These are phyloP conservation scores for Mycena capillaripes DNA, from an alignment of 768 basidiomycete species.

Conservation along the genomic window DNA sequence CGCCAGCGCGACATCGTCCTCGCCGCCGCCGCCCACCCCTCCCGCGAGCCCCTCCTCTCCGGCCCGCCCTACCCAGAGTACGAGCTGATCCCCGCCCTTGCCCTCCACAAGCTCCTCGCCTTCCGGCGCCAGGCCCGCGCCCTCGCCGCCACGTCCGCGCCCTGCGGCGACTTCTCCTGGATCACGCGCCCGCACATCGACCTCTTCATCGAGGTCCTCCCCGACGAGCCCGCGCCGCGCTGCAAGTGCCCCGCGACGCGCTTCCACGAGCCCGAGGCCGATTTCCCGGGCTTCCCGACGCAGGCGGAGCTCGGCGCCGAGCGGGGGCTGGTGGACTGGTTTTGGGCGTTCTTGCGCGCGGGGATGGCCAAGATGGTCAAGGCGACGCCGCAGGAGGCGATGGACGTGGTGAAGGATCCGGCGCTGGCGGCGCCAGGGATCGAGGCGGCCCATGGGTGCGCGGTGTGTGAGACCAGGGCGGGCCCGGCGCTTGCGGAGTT, in stretches of 20 bases:
- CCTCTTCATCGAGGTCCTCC: not conserved
- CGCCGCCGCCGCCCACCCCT: too few relatives aligned
- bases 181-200: conserved; percentile 2
- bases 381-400: not conserved
- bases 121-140: too few relatives aligned
- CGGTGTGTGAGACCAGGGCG: too few relatives aligned
- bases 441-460: not conserved
- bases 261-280: conserved; percentile 1
- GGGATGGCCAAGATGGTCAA: not conserved
- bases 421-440: not conserved
- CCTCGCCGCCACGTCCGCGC: too few relatives aligned
- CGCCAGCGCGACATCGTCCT: too few relatives aligned
- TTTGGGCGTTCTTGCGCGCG: not conserved
- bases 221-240: not conserved
- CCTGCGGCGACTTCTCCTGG: conserved; percentile 2
- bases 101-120: too few relatives aligned
- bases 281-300: conserved; percentile 2
- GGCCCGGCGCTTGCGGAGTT: too few relatives aligned
- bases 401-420: not conserved
- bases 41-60: too few relatives aligned
- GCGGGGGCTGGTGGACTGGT: conserved; percentile 2
- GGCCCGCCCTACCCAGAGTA: too few relatives aligned
- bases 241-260: not conserved
- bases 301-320: not conserved
- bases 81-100: too few relatives aligned